Base-by-base conservation (phyloP, 1,284 basidiomycete genomes). In the Cutaneotrichosporon daszewskae region DNA sequence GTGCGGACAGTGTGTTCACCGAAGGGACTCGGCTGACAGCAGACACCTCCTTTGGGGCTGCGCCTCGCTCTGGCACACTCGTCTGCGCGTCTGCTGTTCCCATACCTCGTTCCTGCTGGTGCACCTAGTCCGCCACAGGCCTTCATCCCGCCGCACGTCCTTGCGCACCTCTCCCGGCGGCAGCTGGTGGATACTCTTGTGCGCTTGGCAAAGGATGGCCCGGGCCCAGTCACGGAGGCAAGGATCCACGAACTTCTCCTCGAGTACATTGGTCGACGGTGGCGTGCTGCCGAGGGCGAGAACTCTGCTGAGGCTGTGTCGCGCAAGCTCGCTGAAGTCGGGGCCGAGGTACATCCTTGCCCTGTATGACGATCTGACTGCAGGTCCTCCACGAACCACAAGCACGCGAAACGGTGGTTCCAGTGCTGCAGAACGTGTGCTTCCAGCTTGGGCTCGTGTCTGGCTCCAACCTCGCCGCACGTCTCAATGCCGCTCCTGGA, bases 291-390 rank as follows among this genome's bases (percentile, higher is more conserved):
- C 7, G 47, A 47, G 11, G 39, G 35, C 32, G 43, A 46, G n/a
- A 29, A 38, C 31, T 22, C 54, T 2, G 51, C 60, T 1, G 65
- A 64, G 20, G 44, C 40, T 14, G 55, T 64, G 17, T 50, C 53
- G 4, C 51, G 40, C 20, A 58, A 61, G 27, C 41, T 66, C 5
- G 53, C 55, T 1, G 62, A 68, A 79, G 45, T 62, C 8, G 62
- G 59, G 28, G 55, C 59, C 25, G 62, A 68, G 44, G 63, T 68
- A 43, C 48, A 58, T 49, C 8, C 26, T 9, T 8, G 26, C 13
- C 28, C 28, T n/a, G 8, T 16, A n/a, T 7, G 14, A 16, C 20
- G 27, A 11, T 17, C 19, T 49, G 54, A 62, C 36, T 51, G 4
- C 55, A 60, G 45, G 40, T 61, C 6, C 53, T 54, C 24, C 57